These are phyloP conservation scores for Globisporangium carolinianum DNA, from an alignment of 352 stramenopile species.

Conservation along the genomic window DNA sequence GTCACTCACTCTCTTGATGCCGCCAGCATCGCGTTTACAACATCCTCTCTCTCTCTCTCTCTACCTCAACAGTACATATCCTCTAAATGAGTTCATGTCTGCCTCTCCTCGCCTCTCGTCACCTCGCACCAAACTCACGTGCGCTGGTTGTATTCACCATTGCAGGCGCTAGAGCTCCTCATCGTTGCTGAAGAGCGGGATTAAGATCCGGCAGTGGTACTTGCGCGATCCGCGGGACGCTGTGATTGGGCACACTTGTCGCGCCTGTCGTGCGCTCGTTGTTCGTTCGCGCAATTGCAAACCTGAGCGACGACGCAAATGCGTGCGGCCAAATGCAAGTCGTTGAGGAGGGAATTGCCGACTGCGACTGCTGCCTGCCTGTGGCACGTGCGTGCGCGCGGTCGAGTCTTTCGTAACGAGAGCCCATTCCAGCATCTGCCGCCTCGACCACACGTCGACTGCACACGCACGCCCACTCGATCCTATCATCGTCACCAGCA, in stretches of 20 bases:
- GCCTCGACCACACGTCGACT: background rate
- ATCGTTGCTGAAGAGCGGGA: constrained; percentile 10
- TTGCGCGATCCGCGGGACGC: background rate
- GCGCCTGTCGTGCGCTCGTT: background rate
- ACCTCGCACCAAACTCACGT: no score
- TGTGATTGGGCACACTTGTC: background rate
- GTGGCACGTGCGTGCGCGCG: background rate
- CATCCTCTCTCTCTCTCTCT: background rate
- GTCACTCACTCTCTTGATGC: background rate
- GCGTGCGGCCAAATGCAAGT: background rate
- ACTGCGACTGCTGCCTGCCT: background rate
- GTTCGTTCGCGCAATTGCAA: background rate
- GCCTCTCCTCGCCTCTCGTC: no score
- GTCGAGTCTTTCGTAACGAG: background rate
- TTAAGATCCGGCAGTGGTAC: constrained; percentile 6
- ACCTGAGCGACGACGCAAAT: background rate
- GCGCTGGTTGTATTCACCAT: no score
- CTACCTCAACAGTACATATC: background rate
- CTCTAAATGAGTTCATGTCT: no score
- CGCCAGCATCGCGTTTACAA: background rate
- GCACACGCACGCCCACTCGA: background rate
- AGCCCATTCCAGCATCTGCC: background rate
- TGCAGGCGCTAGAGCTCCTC: background rate
- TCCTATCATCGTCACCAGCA: background rate
- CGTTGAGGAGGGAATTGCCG: background rate